A percentile compares a stretch with the other conserved stretches of the same genome.
phyloP scores from a whole-genome alignment of 2,329 filamentous ascomycete species.

The Leptographium lundbergii region DNA sequence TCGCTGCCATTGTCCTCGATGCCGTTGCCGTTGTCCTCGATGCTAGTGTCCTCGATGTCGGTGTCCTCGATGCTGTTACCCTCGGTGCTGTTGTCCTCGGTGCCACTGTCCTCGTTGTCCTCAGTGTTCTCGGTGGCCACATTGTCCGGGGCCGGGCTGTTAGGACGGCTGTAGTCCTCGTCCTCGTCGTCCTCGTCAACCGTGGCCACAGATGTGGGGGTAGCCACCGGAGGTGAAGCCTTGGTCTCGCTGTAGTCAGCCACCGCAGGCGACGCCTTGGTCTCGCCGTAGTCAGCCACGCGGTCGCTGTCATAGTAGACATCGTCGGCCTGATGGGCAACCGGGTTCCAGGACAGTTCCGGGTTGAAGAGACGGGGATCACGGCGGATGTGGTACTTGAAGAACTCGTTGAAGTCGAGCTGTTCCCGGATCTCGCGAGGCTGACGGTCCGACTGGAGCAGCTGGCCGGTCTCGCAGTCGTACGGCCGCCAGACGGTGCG shows the following conservation, averaged over 20 bases:
- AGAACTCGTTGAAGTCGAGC: conserved; percentile 9
- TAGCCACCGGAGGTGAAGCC: too few species aligned
- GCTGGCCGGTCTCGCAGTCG: conserved; percentile 5
- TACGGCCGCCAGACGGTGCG: conserved; percentile 7
- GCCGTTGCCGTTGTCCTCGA: too few species aligned
- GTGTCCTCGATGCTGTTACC: too few species aligned
- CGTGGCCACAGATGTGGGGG: too few species aligned
- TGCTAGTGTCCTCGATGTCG: neutral
- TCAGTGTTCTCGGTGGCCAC: too few species aligned
- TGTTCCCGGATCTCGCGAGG: conserved; percentile 6
- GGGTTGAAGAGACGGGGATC: conserved; percentile 8
- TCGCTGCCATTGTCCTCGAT: neutral
- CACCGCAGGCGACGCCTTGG: too few species aligned
- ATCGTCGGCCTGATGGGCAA: neutral
- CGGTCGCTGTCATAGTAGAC: neutral
- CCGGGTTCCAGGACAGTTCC: neutral
- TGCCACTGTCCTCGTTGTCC: neutral
- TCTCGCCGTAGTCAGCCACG: neutral
- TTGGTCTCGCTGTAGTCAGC: neutral
- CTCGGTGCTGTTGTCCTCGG: too few species aligned
- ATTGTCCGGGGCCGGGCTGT: too few species aligned
- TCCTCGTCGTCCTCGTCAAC: neutral
- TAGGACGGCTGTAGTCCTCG: neutral
- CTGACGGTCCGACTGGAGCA: conserved; percentile 1
- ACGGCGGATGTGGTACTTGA: neutral